Evolutionary conservation across 805 yeast species (phyloP).

Genomic region (Diddensiella transvaalensis): DNA sequence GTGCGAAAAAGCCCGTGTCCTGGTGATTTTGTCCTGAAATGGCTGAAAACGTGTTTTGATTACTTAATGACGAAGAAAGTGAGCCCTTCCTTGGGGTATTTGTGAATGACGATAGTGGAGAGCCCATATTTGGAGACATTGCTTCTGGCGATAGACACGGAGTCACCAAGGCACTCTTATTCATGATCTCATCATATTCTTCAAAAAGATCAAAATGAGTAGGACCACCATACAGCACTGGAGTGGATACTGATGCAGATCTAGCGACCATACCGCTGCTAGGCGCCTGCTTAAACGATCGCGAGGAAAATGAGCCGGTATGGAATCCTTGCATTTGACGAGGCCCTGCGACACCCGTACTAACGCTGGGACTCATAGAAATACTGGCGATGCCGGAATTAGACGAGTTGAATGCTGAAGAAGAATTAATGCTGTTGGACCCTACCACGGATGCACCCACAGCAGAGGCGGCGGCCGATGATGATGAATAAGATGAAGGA

Average conservation of each 20-base stretch:
- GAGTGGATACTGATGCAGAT: conserved; percentile 5
- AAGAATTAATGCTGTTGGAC: background rate
- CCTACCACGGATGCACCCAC: too few relatives aligned
- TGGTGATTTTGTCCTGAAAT: background rate
- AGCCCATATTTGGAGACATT: conserved; percentile 13
- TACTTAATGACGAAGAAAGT: background rate
- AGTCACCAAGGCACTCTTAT: conserved; percentile 12
- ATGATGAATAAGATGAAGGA: conserved; percentile 3
- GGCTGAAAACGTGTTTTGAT: background rate
- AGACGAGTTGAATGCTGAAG: conserved; percentile 1
- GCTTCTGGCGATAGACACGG: conserved; percentile 21
- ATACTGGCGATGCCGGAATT: conserved; percentile 13
- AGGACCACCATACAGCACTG: conserved; percentile 3
- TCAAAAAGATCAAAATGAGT: conserved; percentile 21
- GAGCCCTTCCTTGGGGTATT: conserved; percentile 1
- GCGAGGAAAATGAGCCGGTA: background rate
- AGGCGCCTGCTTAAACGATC: background rate
- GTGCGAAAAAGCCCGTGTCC: conserved; percentile 5
- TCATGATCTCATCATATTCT: conserved; percentile 13
- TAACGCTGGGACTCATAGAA: conserved; percentile 13
- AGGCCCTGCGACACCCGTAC: conserved; percentile 19
- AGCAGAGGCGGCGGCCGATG: conserved; percentile 13
- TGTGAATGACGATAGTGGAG: background rate
- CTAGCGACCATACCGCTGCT: too few relatives aligned
- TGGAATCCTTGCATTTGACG: conserved; percentile 12